Base-by-base conservation (phyloP, 1,284 basidiomycete genomes). In the Cryptococcus neoformans region DNA sequence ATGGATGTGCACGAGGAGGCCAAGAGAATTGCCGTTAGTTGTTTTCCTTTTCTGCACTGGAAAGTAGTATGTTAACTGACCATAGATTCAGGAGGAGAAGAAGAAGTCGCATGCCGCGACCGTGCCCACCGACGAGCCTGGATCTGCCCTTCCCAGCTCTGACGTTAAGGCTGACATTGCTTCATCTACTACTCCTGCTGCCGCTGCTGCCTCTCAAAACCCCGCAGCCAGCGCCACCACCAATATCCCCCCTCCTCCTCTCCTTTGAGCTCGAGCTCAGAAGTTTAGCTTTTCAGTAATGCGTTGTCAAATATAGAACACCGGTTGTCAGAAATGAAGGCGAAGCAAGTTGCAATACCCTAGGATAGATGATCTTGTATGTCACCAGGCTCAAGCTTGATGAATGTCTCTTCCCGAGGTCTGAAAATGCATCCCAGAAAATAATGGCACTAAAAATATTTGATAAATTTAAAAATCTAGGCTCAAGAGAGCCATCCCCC, bases 1-100 rank as follows among this genome's bases (percentile, higher is more conserved):
- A 78, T 79, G 62, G 83, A 85, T 61, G 80, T 81, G 4, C 80
- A 81, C 73, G 77, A 80, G 65, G 80, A 81, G 72, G 80, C 80
- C 52, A 74, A 71, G 64, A 70, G 80, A 47, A 80, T 81, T 62
- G 79, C 80, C 50, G 72, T 71, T 57, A 67, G 73, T 72, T 8
- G 3, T 28, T 47, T 28, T 28, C 17, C 16, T 47, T 16, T 14
- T 14, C 37, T n/a, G 42, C 11, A n/a, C 35, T 35, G n/a, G 3
- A 16, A 34, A 35, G 28, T 28, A 28, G 28, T 3, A 42, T 47
- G 44, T 46, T 61, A 34, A 62, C 51, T 47, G 42, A 42, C 46
- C 34, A 41, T 36, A n/a, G 28, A 56, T 45, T 7, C 55, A 75
- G 73, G 67, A 63, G 38, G 69, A 73, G 64, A 76, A 74, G 66